Evolutionary conservation across 805 yeast species (phyloP), one percentile per base, ranked within the genome.

Genomic region (Candida coquimbonensis): DNA sequence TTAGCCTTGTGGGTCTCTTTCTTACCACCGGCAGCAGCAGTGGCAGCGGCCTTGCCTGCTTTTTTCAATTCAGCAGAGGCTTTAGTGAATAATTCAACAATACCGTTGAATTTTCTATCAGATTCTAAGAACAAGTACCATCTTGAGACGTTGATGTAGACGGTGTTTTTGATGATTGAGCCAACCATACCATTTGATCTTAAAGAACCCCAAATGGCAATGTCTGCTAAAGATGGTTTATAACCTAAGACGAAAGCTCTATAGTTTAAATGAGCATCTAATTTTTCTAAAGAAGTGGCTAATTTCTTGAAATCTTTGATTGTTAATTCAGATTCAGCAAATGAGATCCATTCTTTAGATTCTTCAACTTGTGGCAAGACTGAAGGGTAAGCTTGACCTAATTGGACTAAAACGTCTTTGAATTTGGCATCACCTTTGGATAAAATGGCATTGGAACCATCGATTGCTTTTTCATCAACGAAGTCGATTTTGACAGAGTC

Each of bases 141-240:
- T 73, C 99, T 84, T 47, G 96, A 79, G 53, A 91, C 77, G 68
- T 91, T 91, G 64, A 81, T 74, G 71, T 84, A 88, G 34, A 83
- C 84, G 43, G 82, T 87, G 68, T 80, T 85, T 72, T 88, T 90
- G 66, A 89, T 77, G 52, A 87, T 83, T 16, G 96, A 86, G 24
- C 93, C 96, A 73, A 90, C 87, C 63, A 91, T 83, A 45, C 95
- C 88, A 65, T 93, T 91, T 51, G 96, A 87, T 69, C 97, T 81
- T 55, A 91, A 73, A 41, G 84, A 87, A 66, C 97, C 97, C 97
- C 97, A 91, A 19, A 85, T 74, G 14, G 91, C 86, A 50, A 88
- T 72, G 67, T 91, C 99, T 44, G 95, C 93, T 38, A 81, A 65
- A 13, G 95, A 70, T 51, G 75, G 69, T n/a, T 70, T 54, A 66